These are phyloP conservation scores for Xylaria curta DNA, from an alignment of 495 filamentous ascomycete species.

Conservation along the genomic window DNA sequence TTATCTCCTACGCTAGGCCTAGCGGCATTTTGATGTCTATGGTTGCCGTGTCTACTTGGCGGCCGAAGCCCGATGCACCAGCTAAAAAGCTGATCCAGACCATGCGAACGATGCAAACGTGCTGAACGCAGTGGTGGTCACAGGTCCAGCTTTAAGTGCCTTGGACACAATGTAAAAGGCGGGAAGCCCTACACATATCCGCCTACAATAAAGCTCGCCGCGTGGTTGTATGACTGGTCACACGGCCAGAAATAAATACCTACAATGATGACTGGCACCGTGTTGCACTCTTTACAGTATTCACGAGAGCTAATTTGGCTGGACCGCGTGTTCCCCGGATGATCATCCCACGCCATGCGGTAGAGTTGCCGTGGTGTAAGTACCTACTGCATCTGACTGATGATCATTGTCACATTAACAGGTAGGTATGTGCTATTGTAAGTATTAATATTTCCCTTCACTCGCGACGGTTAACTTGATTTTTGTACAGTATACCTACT, in stretches of 20 bases:
- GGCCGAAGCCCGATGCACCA: slow-evolving; percentile 7
- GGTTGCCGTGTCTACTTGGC: not conserved
- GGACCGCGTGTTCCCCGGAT: slow-evolving; percentile 13
- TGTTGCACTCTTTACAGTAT: too few relatives aligned
- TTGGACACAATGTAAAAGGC: not conserved
- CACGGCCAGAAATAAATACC: not conserved
- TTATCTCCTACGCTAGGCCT: slow-evolving; percentile 3
- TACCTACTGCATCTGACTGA: not conserved
- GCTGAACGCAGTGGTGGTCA: slow-evolving; percentile 10
- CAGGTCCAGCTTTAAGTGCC: not conserved
- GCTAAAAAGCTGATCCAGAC: slow-evolving; percentile 9
- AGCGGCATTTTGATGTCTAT: not conserved
- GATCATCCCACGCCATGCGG: slow-evolving; percentile 17
- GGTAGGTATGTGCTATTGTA: not conserved
- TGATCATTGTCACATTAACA: not conserved
- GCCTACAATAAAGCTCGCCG: too few relatives aligned
- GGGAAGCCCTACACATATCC: not conserved
- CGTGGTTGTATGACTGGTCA: not conserved
- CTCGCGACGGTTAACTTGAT: too few relatives aligned
- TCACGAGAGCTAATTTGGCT: too few relatives aligned
- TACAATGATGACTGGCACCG: not conserved
- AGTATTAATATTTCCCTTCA: slow-evolving; percentile 8
- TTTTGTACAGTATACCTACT: too few relatives aligned
- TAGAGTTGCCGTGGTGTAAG: not conserved
- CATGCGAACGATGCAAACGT: slow-evolving; percentile 4